phyloP scores from a whole-genome alignment of 495 filamentous ascomycete species.

The Tuber indicum region DNA sequence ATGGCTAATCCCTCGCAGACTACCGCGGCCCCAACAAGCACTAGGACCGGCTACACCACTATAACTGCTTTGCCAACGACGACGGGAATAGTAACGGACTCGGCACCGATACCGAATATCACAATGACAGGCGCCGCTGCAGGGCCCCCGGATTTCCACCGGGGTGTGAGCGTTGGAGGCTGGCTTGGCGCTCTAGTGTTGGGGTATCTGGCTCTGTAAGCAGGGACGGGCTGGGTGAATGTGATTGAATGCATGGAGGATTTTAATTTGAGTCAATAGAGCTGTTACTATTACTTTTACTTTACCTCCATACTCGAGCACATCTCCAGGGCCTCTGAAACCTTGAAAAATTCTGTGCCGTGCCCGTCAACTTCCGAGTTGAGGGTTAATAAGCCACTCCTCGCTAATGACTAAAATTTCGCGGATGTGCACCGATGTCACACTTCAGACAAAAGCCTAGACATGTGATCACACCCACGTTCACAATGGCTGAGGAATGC shows the following conservation, averaged over 20 bases:
- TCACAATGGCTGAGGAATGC: background rate
- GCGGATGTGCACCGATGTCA: too few relatives aligned
- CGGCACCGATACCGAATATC: background rate
- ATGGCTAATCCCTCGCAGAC: background rate
- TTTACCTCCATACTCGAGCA: too few relatives aligned
- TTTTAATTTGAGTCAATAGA: background rate
- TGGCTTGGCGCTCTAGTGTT: background rate
- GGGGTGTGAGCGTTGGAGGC: background rate
- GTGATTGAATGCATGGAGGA: background rate
- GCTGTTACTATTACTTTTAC: background rate
- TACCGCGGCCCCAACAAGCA: background rate
- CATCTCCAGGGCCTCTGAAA: too few relatives aligned
- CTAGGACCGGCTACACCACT: background rate
- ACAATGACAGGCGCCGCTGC: background rate
- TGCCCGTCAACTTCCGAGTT: too few relatives aligned
- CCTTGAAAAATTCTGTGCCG: too few relatives aligned
- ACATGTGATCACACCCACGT: background rate
- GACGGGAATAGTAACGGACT: background rate
- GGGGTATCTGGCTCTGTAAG: background rate
- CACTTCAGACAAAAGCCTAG: too few relatives aligned
- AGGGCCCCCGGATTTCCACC: background rate
- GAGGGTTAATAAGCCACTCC: too few relatives aligned
- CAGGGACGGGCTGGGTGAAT: background rate
- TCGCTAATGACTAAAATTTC: too few relatives aligned
- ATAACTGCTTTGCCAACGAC: background rate